phyloP scores from a whole-genome alignment of 352 stramenopile genomes.

The Phytophthora fragariaefolia region DNA sequence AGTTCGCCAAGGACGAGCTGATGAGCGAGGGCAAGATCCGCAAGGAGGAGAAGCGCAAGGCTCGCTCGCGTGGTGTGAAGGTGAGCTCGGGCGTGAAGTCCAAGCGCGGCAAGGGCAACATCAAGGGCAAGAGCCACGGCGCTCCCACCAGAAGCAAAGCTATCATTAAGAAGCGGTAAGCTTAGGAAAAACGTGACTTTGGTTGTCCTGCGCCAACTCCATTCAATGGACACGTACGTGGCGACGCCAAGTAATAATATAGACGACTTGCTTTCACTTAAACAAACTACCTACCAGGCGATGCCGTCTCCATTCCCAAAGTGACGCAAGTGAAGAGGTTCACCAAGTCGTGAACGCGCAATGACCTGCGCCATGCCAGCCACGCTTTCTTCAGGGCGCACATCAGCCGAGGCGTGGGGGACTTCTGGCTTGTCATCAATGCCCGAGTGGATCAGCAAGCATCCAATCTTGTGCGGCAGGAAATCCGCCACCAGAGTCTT shows the following conservation, averaged over 20 bases:
- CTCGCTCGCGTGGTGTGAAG: constrained; percentile 80
- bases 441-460: constrained; percentile 63
- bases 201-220: constrained; percentile 4
- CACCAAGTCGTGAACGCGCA: constrained; percentile 48
- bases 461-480: constrained; percentile 58
- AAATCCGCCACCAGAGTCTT: constrained; percentile 65
- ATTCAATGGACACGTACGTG: background rate
- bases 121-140: constrained; percentile 83
- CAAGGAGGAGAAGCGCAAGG: constrained; percentile 88
- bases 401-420: constrained; percentile 32
- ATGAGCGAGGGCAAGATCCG: constrained; percentile 81
- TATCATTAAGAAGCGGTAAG: constrained; percentile 68
- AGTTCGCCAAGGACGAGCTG: constrained; percentile 81
- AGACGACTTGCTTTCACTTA: constrained; percentile 32
- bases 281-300: constrained; percentile 49
- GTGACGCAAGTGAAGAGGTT: constrained; percentile 65
- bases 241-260: constrained; percentile 45
- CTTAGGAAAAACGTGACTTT: constrained; percentile 9
- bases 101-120: constrained; percentile 76
- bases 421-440: constrained; percentile 67
- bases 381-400: constrained; percentile 60
- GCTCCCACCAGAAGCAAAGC: constrained; percentile 86
- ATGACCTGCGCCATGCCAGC: constrained; percentile 63
- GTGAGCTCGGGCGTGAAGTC: constrained; percentile 46
- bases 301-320: constrained; percentile 59